Evolutionary conservation across 2,329 filamentous ascomycete genomes (phyloP).

Genomic region (Karstenula rhodostoma): DNA sequence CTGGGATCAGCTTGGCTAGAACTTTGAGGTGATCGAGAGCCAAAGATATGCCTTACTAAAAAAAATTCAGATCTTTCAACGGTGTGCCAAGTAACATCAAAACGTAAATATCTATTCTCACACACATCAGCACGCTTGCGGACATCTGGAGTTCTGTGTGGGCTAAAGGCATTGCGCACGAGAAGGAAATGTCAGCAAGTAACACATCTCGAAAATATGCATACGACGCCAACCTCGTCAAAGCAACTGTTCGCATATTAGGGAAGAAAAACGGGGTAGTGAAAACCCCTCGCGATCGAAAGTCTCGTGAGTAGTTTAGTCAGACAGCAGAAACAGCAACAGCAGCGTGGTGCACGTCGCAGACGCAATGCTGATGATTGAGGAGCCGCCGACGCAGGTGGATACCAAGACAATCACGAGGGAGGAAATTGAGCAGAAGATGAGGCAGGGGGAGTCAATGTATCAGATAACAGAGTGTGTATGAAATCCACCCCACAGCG

Average conservation of each 20-base stretch:
- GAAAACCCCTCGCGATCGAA: background rate
- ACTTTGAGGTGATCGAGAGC: no score
- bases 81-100: no score
- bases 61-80: background rate
- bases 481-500: no score
- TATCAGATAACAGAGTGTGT: no score
- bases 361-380: background rate
- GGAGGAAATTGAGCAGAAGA: background rate
- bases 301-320: background rate
- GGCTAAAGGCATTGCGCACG: no score
- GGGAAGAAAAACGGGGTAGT: background rate
- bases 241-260: background rate
- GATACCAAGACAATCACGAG: background rate
- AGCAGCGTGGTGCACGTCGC: background rate
- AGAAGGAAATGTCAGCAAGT: background rate
- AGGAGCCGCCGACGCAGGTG: background rate
- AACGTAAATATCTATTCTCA: no score
- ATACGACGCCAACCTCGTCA: background rate
- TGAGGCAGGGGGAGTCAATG: background rate
- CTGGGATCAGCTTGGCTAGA: background rate
- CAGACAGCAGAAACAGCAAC: background rate
- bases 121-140: no score
- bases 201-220: background rate
- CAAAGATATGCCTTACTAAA: background rate
- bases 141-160: no score